Evolutionary conservation across 2,329 filamentous ascomycete species (phyloP).

Genomic region (Xylariomycetidae sp.): DNA sequence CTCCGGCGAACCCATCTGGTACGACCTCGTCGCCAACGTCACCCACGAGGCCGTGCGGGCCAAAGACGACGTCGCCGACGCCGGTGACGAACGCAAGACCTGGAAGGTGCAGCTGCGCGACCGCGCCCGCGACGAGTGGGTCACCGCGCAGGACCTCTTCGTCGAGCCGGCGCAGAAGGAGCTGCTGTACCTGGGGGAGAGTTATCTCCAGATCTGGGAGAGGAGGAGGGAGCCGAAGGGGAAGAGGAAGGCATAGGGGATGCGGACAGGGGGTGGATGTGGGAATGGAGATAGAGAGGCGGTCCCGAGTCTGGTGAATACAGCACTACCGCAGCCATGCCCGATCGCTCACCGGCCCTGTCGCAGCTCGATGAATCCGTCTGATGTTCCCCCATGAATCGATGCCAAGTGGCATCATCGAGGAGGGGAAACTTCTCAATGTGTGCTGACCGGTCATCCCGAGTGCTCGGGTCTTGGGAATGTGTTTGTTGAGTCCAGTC

Average conservation of each 20-base stretch:
- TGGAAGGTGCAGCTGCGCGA: slow-evolving; percentile 92
- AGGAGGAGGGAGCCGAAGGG: slow-evolving; percentile 53
- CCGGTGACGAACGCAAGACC: slow-evolving; percentile 78
- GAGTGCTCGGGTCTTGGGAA: too few species aligned
- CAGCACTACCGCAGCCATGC: too few species aligned
- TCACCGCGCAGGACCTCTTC: slow-evolving; percentile 88
- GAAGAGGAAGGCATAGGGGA: slow-evolving; percentile 31
- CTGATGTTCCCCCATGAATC: too few species aligned
- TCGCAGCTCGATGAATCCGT: too few species aligned
- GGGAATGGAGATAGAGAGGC: not conserved
- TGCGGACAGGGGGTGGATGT: not conserved
- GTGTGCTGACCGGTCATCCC: too few species aligned
- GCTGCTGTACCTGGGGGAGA: slow-evolving; percentile 86
- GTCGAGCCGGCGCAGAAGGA: slow-evolving; percentile 87
- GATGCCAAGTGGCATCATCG: too few species aligned
- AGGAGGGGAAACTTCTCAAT: too few species aligned
- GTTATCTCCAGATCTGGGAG: slow-evolving; percentile 96
- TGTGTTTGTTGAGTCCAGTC: too few species aligned
- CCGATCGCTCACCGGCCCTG: too few species aligned
- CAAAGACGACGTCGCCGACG: slow-evolving; percentile 80
- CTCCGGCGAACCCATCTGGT: slow-evolving; percentile 82
- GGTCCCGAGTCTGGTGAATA: slow-evolving; percentile 1
- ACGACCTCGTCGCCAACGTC: slow-evolving; percentile 94
- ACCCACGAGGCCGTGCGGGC: slow-evolving; percentile 77
- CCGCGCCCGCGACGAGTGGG: slow-evolving; percentile 78